Base-by-base conservation (phyloP, 441 rosid genomes). In the Adansonia grandidieri region DNA sequence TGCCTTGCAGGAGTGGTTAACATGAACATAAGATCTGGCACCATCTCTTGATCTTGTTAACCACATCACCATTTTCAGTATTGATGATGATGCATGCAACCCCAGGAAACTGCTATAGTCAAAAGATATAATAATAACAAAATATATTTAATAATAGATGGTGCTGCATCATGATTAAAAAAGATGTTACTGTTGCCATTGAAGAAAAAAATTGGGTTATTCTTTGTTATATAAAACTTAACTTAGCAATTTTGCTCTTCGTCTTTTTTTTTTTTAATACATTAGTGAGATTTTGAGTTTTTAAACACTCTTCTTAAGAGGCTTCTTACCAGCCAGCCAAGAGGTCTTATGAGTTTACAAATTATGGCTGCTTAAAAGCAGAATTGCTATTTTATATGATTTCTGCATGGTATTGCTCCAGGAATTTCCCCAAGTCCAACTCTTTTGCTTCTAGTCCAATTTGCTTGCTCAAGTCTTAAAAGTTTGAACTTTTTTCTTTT, bases 401-500 rank as follows among this genome's bases (percentile, higher is more conserved):
- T 56, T 56, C 22, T n/a, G 9, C 60, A 6, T 2, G 2, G 9
- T 56, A 56, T 2, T 56, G 22, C 22, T 56, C 22, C 17, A 56
- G 60, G 60, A 56, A 56, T 6, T 56, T 56, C 7, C 9, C 60
- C 6, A 14, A 15, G 57, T 13, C 54, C 3, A 51, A 51, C 56
- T 51, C 57, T 56, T 56, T n/a, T 32, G 48, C 69, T 64, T 22
- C 48, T 64, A 64, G 48, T 64, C 48, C 69, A 64, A 64, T 47
- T 70, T 70, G 54, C 17, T 19, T 47, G n/a, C 37, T 70, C 45
- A 24, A 70, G 74, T 70, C 60, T 70, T 68, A 69, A 28, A 71
- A 24, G 7, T 51, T 15, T 51, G 44, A 51, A 51, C 15, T 24
- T 4, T 48, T 51, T 50, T 51, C 6, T 28, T 51, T 71, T 51